Evolutionary conservation across 192 early-diverging fungal genomes (phyloP).

Genomic region (Gaertneriomyces semiglobifer): DNA sequence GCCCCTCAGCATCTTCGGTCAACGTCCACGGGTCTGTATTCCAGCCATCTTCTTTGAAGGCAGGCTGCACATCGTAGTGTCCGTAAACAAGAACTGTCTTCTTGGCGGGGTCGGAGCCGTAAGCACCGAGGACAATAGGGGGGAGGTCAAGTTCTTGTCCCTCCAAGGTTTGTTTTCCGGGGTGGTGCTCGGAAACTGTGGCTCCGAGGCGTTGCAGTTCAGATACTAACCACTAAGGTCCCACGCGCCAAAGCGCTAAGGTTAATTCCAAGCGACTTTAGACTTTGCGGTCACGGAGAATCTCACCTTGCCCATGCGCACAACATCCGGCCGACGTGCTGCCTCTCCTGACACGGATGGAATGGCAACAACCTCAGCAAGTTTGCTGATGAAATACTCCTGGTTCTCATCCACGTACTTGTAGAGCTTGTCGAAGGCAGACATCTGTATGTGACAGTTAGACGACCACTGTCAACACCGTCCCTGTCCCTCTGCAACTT

Average conservation of each 20-base stretch:
- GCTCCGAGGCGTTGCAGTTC: slow-evolving; percentile 74
- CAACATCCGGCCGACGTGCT: slow-evolving; percentile 70
- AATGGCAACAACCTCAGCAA: slow-evolving; percentile 62
- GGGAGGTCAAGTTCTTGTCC: slow-evolving; percentile 78
- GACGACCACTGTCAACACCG: neutral
- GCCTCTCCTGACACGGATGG: slow-evolving; percentile 63
- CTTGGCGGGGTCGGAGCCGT: slow-evolving; percentile 87
- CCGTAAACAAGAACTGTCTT: slow-evolving; percentile 96
- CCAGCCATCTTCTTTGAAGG: slow-evolving; percentile 64
- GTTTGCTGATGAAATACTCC: slow-evolving; percentile 72
- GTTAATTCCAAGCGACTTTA: neutral
- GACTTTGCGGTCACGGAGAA: neutral
- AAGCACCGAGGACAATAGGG: slow-evolving; percentile 86
- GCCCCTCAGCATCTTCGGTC: slow-evolving; percentile 77
- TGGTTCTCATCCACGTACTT: slow-evolving; percentile 75
- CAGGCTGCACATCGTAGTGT: slow-evolving; percentile 98
- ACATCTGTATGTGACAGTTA: neutral
- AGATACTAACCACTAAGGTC: slow-evolving; percentile 60
- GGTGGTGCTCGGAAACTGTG: slow-evolving; percentile 58
- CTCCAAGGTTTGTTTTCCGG: slow-evolving; percentile 82
- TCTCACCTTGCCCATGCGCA: slow-evolving; percentile 74
- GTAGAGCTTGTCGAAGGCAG: slow-evolving; percentile 57
- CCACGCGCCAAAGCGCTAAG: slow-evolving; percentile 3
- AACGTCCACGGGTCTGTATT: slow-evolving; percentile 86
- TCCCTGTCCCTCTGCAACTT: too few species aligned